Conservation (phyloP, 345 rosid species). For the Citrus trifoliata region DNA sequence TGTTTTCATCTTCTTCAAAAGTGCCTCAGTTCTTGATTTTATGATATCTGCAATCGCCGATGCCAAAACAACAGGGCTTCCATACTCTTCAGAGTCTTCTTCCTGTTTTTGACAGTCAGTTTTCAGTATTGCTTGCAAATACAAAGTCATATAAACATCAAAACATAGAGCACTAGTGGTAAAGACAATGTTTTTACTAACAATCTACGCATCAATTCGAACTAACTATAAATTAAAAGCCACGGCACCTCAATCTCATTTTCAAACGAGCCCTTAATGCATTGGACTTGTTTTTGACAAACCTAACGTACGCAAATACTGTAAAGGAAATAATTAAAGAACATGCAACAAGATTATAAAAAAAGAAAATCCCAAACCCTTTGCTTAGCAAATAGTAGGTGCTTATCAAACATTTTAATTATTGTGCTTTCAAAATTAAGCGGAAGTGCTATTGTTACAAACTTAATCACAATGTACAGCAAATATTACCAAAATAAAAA, state of each 20-base stretch:
- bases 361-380: background rate
- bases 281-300: no score
- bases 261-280: background rate
- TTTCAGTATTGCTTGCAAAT: background rate
- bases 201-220: background rate
- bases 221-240: background rate
- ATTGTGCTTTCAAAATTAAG: background rate
- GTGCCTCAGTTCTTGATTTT: conserved; percentile 69
- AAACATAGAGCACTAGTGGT: background rate
- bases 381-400: background rate
- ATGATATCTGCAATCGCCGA: conserved; percentile 76
- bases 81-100: conserved; percentile 93
- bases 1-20: conserved; percentile 64
- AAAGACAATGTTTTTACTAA: background rate
- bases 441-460: background rate
- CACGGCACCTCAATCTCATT: background rate
- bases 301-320: background rate
- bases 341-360: background rate
- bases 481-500: background rate
- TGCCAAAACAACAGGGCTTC: conserved; percentile 65
- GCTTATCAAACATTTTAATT: background rate
- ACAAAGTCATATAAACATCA: background rate
- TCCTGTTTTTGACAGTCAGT: conserved; percentile 41
- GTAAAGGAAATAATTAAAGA: background rate
- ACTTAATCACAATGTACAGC: background rate